Base-by-base conservation (phyloP, 345 rosid species). In the Sonneratia caseolaris region DNA sequence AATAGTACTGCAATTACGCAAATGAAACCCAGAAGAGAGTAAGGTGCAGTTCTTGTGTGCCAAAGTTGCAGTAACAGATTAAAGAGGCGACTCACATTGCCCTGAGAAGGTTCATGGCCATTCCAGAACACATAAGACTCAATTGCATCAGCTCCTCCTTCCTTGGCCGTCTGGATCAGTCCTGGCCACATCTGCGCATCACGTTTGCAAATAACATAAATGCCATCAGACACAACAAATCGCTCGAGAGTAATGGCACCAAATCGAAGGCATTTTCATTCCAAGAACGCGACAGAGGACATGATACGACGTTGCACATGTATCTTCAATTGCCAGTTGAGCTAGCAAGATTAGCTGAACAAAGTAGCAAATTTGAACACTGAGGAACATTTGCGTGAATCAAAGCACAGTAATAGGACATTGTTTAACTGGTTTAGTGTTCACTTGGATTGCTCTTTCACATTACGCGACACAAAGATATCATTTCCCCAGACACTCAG, bases 91-190 rank as follows among this genome's bases (percentile, higher is more conserved):
- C 87, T 78, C 65, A 87, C 98, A 79, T 88, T 81, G 75, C 86
- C 87, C 6, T 85, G 89, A 79, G 94, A 81, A 69, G 81, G 91
- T 73, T 91, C 97, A 56, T 94, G 98, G 5, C 94, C 97, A 79
- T 90, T 91, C 97, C 98, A 94, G 74, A 94, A 94, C 22, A 94
- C 98, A 70, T 94, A 94, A 9, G 98, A 88, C 43, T 94, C 97
- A 8, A 94, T 86, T 6, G 73, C 88, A 73, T 94, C 85, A 64
- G 81, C 79, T 43, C 98, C 98, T 72, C 98, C 98, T 79, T 89
- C 90, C 79, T 91, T 94, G 8, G 98, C 98, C 7, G 89, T 88
- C 78, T 81, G 81, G 72, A 94, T 86, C 72, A 94, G 85, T 37
- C 85, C 89, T 45, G 95, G 95, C 98, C 97, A 91, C 98, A 90